A percentile compares a stretch with the other conserved stretches of the same genome.
Conservation (phyloP, 768 basidiomycete genomes). For the Pleurotus eryngii region DNA sequence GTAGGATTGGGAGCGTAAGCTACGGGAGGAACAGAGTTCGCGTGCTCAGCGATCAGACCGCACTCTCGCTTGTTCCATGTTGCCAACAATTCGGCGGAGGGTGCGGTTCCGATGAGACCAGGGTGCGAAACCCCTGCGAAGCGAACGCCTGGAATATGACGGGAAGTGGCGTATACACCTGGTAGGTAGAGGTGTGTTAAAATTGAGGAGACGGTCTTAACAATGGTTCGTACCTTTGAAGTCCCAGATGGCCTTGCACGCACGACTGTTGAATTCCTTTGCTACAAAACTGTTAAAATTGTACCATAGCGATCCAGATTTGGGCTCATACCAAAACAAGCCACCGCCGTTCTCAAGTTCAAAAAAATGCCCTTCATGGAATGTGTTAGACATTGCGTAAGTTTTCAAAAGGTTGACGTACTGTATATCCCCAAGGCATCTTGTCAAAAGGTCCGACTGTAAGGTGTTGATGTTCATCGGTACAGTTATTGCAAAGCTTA, state of each 20-base stretch:
- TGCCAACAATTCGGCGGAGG: conserved; percentile 66
- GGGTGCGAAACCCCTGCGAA: conserved; percentile 80
- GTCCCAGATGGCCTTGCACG: conserved; percentile 82
- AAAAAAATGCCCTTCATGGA: conserved; percentile 64
- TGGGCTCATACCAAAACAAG: conserved; percentile 50
- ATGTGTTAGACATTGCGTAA: neutral
- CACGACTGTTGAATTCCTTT: conserved; percentile 64
- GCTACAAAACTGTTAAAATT: conserved; percentile 29
- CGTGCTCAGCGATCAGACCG: conserved; percentile 53
- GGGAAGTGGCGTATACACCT: conserved; percentile 70
- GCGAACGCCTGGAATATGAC: conserved; percentile 76
- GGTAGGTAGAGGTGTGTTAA: neutral
- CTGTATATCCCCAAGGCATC: conserved; percentile 83
- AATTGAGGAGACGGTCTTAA: neutral
- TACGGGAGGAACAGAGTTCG: conserved; percentile 54
- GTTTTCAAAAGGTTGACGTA: conserved; percentile 16
- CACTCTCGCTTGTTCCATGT: conserved; percentile 76
- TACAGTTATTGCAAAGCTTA: neutral
- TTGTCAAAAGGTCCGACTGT: conserved; percentile 64
- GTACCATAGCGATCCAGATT: neutral
- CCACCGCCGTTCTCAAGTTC: conserved; percentile 73
- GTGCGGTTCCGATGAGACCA: conserved; percentile 74
- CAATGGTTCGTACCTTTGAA: conserved; percentile 44
- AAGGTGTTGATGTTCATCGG: neutral
- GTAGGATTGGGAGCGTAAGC: conserved; percentile 58